phyloP scores from a whole-genome alignment of 495 filamentous ascomycete species.

The Penicillium flavigenum region DNA sequence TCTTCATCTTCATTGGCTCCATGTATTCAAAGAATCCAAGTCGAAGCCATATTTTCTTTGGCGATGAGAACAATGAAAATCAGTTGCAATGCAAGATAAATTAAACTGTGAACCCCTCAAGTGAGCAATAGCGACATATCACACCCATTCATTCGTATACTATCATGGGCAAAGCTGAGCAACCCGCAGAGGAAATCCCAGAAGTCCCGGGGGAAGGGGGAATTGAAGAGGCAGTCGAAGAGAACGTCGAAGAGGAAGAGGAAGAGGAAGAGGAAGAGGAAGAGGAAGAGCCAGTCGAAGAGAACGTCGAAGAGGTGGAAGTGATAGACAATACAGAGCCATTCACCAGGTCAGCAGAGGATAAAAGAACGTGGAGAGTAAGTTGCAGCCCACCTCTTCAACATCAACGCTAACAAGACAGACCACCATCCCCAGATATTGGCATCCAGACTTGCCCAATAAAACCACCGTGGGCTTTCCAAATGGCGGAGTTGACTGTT shows the following conservation, averaged over 20 bases:
- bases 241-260: no score
- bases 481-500: conserved; percentile 33
- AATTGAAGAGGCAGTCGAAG: no score
- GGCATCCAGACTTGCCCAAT: not conserved
- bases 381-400: not conserved
- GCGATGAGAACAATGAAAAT: not conserved
- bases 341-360: not conserved
- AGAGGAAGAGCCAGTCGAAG: not conserved
- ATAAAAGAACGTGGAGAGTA: not conserved
- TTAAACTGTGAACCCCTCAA: not conserved
- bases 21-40: not conserved
- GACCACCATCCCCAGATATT: not conserved
- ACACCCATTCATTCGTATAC: not conserved
- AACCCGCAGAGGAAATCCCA: not conserved
- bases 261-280: no score
- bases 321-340: not conserved
- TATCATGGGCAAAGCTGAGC: not conserved
- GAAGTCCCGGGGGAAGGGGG: not conserved
- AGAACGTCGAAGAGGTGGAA: not conserved
- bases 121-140: not conserved
- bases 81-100: conserved; percentile 2
- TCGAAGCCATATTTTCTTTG: not conserved
- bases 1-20: not conserved
- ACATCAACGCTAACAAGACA: not conserved
- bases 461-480: conserved; percentile 3